These are phyloP conservation scores for Tephrocybe sp. DNA, from an alignment of 768 basidiomycete genomes.

Conservation along the genomic window DNA sequence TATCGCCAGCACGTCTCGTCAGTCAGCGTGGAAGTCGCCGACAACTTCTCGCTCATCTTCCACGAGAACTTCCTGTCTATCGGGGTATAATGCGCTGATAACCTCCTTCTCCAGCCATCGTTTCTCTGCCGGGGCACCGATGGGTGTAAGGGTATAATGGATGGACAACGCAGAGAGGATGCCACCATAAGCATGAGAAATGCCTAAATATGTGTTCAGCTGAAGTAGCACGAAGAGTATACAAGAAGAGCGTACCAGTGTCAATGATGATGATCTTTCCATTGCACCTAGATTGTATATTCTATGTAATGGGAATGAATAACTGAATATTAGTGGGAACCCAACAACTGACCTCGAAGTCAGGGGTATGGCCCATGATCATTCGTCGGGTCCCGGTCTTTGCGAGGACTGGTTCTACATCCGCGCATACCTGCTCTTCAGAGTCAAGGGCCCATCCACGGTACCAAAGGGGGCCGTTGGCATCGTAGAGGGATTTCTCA, in stretches of 20 bases:
- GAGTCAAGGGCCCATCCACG: slow-evolving; percentile 84
- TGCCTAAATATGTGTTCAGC: slow-evolving; percentile 47
- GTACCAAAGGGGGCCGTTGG: slow-evolving; percentile 92
- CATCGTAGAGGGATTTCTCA: slow-evolving; percentile 71
- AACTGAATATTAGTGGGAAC: too few relatives aligned
- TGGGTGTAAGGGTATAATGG: slow-evolving; percentile 76
- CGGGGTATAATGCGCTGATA: slow-evolving; percentile 63
- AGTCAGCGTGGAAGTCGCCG: slow-evolving; percentile 34
- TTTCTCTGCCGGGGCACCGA: slow-evolving; percentile 30
- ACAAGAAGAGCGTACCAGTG: slow-evolving; percentile 54
- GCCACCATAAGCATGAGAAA: slow-evolving; percentile 95
- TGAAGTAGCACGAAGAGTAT: too few relatives aligned
- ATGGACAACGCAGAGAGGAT: slow-evolving; percentile 86
- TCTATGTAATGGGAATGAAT: slow-evolving; percentile 32
- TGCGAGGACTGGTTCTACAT: slow-evolving; percentile 68
- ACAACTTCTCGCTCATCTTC: slow-evolving; percentile 46
- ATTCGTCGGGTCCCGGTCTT: slow-evolving; percentile 83
- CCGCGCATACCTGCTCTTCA: slow-evolving; percentile 67
- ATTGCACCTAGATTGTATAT: slow-evolving; percentile 81
- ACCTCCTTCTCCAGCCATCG: slow-evolving; percentile 65
- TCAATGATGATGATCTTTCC: slow-evolving; percentile 97
- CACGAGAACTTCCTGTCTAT: slow-evolving; percentile 51
- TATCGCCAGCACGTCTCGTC: slow-evolving; percentile 3
- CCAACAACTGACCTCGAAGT: slow-evolving; percentile 62
- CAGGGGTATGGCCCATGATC: slow-evolving; percentile 97